Base-by-base conservation (phyloP, 257 asterid species). In the Gentiana straminea region DNA sequence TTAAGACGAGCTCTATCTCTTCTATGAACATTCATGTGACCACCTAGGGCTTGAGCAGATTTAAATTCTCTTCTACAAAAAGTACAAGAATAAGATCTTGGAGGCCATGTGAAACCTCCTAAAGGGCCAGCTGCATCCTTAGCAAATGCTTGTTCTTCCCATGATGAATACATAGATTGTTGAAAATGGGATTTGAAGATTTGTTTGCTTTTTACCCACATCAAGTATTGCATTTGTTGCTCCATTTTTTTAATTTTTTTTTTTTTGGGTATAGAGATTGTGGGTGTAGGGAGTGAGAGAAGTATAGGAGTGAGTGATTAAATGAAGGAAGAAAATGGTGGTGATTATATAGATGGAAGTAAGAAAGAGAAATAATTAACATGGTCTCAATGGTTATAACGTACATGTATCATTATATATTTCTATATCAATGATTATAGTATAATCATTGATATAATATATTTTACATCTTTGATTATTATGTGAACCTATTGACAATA, bases 21-120 rank as follows among this genome's bases (percentile, higher is more conserved):
- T 48, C 94, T 64, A 74, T 84, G 94, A 64, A 81, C 84, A 56
- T 84, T 84, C 94, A 84, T 84, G 56, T 84, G 89, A 57, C 93
- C 93, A 35, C 93, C 94, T 9, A 84, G 86, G 35, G 86, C 94
- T 59, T 84, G 94, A 38, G 94, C 89, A 0, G 89, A 84, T 49
- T 80, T 67, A 55, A 84, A 84, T 9, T 79, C 84, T 33, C 89
- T 60, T 39, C 63, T 44, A 63, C 94, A 84, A 48, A 84, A 84
- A 62, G 66, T 84, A 54, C 94, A 84, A 2, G 73, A 52, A 69
- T 84, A 84, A 43, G 79, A 74, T 54, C 84, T 74, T 33, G 81
- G 94, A 8, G 94, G 94, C 94, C 94, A 84, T 2, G 63, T 58
- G 36, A 75, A 73, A 8, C 75, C 75, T 13, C 75, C 82, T 24